Evolutionary conservation across 768 basidiomycete species (phyloP), one percentile per base, ranked within the genome.

Genomic region (Psilocybe sp.): DNA sequence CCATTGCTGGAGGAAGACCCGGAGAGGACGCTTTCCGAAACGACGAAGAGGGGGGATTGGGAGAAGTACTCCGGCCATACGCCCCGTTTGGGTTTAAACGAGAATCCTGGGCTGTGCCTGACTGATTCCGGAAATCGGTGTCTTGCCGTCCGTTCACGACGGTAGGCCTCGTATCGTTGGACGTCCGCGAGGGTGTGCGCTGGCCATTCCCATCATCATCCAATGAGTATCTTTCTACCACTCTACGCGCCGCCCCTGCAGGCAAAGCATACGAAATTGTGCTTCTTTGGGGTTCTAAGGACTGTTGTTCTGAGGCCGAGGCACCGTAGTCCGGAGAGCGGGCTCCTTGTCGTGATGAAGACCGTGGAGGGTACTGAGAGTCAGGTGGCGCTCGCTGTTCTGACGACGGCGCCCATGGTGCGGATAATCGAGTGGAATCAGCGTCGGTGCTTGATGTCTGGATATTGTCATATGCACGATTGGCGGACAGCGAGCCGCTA

Each of bases 181-280:
- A 71, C 46, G 59, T 56, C 41, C 66, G 66, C n/a, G 73, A 67
- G 8, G 66, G 57, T 34, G 66, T 53, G 45, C 63, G 69, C 50
- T 65, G 70, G 33, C 56, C 56, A 50, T 66, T 65, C 23, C 23
- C 23, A 28, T 28, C 23, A 56, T 80, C 77, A 45, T 80, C 81
- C 14, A 79, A 61, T 59, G 75, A 80, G 61, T 77, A 79, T 32
- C 79, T 71, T 55, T 82, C 80, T 19, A 74, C 64, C 9, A 78
- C 75, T 51, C 77, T 71, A 52, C 73, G 76, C 40, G 76, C 53
- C 16, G 70, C 66, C 20, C 69, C 72, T 15, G 70, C 63, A 13
- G 80, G 73, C 33, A 75, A 61, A 15, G 71, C 70, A 62, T 79
- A 77, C 11, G 79, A 77, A 16, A 73, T 63, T 1, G 69, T 59